These are phyloP conservation scores for Trichophyton simii DNA, from an alignment of 2,329 filamentous ascomycete genomes.

Conservation along the genomic window DNA sequence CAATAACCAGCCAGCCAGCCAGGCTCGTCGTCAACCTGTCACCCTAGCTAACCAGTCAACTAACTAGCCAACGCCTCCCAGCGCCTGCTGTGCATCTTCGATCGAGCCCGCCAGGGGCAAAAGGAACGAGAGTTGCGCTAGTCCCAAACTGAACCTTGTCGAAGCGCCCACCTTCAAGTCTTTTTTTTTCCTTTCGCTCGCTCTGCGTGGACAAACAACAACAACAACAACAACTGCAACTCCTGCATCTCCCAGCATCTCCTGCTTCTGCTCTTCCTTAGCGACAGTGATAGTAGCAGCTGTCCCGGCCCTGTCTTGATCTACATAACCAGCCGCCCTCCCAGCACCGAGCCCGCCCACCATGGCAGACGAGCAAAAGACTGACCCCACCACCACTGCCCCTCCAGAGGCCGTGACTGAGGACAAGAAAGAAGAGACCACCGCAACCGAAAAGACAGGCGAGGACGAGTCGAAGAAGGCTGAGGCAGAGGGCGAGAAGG, in stretches of 20 bases:
- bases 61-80: too few species aligned
- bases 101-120: neutral
- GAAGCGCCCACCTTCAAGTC: slow-evolving; percentile 1
- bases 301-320: neutral
- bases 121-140: neutral
- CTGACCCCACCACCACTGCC: slow-evolving; percentile 31
- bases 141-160: neutral
- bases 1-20: too few species aligned
- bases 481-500: slow-evolving; percentile 15
- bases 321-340: neutral
- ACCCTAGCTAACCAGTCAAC: too few species aligned
- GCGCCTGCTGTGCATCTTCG: too few species aligned
- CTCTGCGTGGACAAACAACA: too few species aligned
- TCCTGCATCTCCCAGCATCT: neutral
- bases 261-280: neutral
- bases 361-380: slow-evolving; percentile 35
- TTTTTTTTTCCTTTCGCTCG: neutral
- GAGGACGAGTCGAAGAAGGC: slow-evolving; percentile 21
- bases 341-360: slow-evolving; percentile 10
- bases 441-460: slow-evolving; percentile 22
- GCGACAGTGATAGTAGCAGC: neutral
- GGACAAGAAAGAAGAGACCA: slow-evolving; percentile 14
- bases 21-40: too few species aligned
- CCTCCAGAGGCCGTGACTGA: slow-evolving; percentile 23
- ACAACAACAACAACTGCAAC: neutral